Evolutionary conservation across 1,284 basidiomycete species (phyloP), one percentile per base, ranked within the genome.

Genomic region (Moesziomyces sp.): DNA sequence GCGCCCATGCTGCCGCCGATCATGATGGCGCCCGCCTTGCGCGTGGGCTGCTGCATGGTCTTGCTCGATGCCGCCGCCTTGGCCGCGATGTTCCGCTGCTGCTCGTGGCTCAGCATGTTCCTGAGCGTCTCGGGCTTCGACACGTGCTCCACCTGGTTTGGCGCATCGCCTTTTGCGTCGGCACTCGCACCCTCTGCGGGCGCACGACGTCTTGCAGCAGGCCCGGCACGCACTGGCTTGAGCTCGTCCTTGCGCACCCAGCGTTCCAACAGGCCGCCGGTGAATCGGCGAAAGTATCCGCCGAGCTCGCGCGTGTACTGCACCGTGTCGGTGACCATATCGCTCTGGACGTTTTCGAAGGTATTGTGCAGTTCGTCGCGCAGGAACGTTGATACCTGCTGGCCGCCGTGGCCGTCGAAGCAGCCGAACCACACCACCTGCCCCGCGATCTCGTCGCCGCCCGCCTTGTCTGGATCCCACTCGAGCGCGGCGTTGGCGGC

Each of bases 341-440:
- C 75, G 0, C 56, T 50, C 46, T 79, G 46, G 0, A 77, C 80
- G 11, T 35, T 50, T 50, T 83, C 82, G 46, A 83, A 83, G 14
- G 78, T 78, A 30, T 48, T 51, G 52, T 83, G 82, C 54, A 83
- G 58, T 16, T 74, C 58, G 19, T 74, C 62, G 0, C 65, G 35
- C n/a, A 83, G 61, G 43, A 80, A 80, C 24, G 59, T 59, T 18
- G 81, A 81, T 10, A 83, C 72, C 26, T 56, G 56, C 52, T 70
- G 70, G 6, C 82, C 80, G 23, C 82, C 82, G 35, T 83, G 81
- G 13, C 80, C 82, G 55, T 83, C 82, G 38, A 78, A 83, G 47
- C 76, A 77, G n/a, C 66, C 81, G 28, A 82, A 81, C 82, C 82
- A 83, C 23, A 74, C 75, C n/a, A 83, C 71, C 52, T 83, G 82